A percentile compares a stretch with the other conserved stretches of the same genome.
Evolutionary conservation across 768 basidiomycete species (phyloP).

Genomic region (Termitomyces sp.): DNA sequence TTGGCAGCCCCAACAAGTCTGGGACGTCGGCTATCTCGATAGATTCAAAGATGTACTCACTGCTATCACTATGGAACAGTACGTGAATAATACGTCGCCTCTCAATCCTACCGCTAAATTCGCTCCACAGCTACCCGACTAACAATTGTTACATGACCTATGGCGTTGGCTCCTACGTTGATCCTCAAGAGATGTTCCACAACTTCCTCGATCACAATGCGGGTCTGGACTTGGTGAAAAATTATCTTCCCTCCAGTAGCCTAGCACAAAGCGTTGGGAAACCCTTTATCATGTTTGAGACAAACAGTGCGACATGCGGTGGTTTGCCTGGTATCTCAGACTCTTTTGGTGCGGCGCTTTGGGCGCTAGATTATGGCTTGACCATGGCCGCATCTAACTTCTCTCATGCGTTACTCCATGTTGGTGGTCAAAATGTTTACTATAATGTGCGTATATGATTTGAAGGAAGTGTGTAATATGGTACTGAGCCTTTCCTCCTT

Average conservation of each 20-base stretch:
- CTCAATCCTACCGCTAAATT: background rate
- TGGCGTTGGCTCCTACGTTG: slow-evolving; percentile 29
- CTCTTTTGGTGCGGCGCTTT: slow-evolving; percentile 57
- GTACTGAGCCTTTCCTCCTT: slow-evolving; percentile 24
- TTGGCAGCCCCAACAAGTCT: slow-evolving; percentile 43
- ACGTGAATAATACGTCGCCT: slow-evolving; percentile 9
- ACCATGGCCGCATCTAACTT: slow-evolving; percentile 59
- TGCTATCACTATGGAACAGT: slow-evolving; percentile 54
- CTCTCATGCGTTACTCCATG: slow-evolving; percentile 47
- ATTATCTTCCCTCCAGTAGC: slow-evolving; percentile 44
- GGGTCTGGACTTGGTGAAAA: slow-evolving; percentile 39
- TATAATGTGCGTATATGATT: slow-evolving; percentile 48
- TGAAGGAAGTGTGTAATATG: slow-evolving; percentile 12
- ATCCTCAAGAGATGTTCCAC: slow-evolving; percentile 44
- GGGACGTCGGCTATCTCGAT: slow-evolving; percentile 45
- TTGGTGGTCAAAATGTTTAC: slow-evolving; percentile 62
- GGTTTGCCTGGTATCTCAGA: slow-evolving; percentile 62
- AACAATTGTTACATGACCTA: slow-evolving; percentile 58
- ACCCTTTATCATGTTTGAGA: slow-evolving; percentile 65
- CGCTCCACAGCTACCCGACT: slow-evolving; percentile 36
- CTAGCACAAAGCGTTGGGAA: slow-evolving; percentile 37
- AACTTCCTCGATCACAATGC: slow-evolving; percentile 56
- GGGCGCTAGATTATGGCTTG: slow-evolving; percentile 57
- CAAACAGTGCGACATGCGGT: slow-evolving; percentile 64
- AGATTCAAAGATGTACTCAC: slow-evolving; percentile 34